Percentiles rank a stretch among this genome's conserved stretches.
phyloP scores from a whole-genome alignment of 805 yeast species.

The Kurtzmaniella fragi region DNA sequence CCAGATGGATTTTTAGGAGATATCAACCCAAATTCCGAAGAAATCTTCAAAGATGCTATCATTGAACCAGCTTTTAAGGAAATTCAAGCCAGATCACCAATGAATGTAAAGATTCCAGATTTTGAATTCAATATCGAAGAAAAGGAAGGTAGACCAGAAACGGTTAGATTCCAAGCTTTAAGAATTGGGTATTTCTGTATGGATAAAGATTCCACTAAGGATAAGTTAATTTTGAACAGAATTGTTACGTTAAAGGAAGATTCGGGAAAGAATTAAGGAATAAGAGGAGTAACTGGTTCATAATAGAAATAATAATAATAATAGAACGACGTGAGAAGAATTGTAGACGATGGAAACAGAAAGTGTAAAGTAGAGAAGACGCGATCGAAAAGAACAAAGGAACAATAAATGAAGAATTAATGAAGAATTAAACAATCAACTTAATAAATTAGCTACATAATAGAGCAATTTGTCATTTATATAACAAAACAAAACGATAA shows the following conservation, averaged over 20 bases:
- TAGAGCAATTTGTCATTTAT: too few relatives aligned
- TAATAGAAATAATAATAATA: slow-evolving; percentile 6
- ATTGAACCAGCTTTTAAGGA: slow-evolving; percentile 74
- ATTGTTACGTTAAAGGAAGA: slow-evolving; percentile 93
- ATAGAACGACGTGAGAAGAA: neutral
- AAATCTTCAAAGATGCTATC: slow-evolving; percentile 56
- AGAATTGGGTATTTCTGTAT: slow-evolving; percentile 94
- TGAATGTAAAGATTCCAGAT: slow-evolving; percentile 56
- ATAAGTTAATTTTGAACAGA: slow-evolving; percentile 72
- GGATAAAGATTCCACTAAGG: slow-evolving; percentile 69
- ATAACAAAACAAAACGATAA: too few relatives aligned
- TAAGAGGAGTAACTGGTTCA: too few relatives aligned
- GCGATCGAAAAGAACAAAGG: too few relatives aligned
- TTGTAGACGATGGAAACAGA: too few relatives aligned
- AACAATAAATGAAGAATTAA: too few relatives aligned
- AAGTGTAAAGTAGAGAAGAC: too few relatives aligned
- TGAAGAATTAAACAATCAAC: too few relatives aligned
- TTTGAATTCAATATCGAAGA: slow-evolving; percentile 73
- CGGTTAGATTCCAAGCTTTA: slow-evolving; percentile 96
- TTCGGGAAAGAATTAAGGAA: slow-evolving; percentile 37
- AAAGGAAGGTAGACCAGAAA: slow-evolving; percentile 55
- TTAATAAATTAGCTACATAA: too few relatives aligned
- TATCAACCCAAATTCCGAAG: slow-evolving; percentile 75
- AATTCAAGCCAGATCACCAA: slow-evolving; percentile 66
- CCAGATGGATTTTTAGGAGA: slow-evolving; percentile 88